Conservation (phyloP, 2,329 filamentous ascomycete species). For the Rhexocercosporidium sp. region DNA sequence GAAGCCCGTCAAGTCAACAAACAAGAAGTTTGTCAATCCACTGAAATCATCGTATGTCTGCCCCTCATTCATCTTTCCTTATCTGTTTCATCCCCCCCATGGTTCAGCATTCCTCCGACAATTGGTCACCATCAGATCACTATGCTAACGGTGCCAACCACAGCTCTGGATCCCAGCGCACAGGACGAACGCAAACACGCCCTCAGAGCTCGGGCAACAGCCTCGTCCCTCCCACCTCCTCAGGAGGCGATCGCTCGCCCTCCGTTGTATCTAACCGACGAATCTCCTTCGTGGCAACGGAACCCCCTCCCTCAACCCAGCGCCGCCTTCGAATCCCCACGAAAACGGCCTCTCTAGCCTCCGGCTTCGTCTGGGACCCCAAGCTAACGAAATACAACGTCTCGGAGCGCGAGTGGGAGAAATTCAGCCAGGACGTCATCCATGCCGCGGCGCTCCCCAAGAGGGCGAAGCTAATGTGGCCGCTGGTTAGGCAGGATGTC, state of each 20-base stretch:
- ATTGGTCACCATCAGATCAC: background rate
- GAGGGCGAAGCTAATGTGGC: constrained; percentile 26
- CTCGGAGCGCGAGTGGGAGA: constrained; percentile 32
- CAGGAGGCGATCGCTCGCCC: constrained; percentile 24
- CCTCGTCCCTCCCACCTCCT: constrained; percentile 11
- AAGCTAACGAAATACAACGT: constrained; percentile 35
- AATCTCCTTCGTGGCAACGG: constrained; percentile 35
- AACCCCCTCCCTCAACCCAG: constrained; percentile 25
- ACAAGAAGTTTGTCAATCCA: constrained; percentile 23
- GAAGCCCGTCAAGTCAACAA: constrained; percentile 22
- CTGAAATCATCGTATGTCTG: constrained; percentile 20
- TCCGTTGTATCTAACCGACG: constrained; percentile 32
- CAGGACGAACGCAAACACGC: constrained; percentile 5
- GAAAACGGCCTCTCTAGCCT: constrained; percentile 28
- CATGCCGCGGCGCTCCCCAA: constrained; percentile 29
- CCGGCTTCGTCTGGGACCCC: constrained; percentile 34
- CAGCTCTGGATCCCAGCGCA: constrained; percentile 8
- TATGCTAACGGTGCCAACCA: constrained; percentile 1
- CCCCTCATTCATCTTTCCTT: constrained; percentile 9
- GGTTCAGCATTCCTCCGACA: constrained; percentile 2
- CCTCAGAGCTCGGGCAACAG: constrained; percentile 10
- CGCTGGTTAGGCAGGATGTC: constrained; percentile 29
- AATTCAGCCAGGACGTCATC: constrained; percentile 32
- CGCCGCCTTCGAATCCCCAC: constrained; percentile 35
- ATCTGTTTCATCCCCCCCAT: background rate